Conservation (phyloP, 768 basidiomycete genomes). For the Mycena filopes region DNA sequence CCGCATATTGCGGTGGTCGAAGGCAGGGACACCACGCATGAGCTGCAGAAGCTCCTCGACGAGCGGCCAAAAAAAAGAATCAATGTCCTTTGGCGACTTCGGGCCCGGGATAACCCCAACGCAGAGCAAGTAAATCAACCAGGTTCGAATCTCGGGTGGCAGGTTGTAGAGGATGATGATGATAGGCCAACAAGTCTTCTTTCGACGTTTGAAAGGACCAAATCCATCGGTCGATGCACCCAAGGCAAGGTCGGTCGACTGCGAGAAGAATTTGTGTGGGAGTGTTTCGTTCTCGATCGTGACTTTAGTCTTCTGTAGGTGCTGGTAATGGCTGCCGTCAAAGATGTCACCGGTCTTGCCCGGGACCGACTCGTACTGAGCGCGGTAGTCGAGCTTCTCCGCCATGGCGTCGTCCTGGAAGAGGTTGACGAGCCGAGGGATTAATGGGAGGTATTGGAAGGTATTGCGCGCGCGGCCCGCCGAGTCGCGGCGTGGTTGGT, state of each 20-base stretch:
- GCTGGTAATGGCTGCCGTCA: constrained; percentile 41
- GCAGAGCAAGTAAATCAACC: constrained; percentile 38
- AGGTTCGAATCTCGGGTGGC: constrained; percentile 42
- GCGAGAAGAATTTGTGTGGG: constrained; percentile 42
- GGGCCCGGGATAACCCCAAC: constrained; percentile 46
- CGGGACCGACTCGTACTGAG: not conserved
- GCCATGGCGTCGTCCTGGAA: no score
- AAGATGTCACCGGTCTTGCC: constrained; percentile 39
- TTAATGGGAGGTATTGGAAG: no score
- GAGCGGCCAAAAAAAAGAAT: constrained; percentile 46
- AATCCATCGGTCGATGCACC: constrained; percentile 49
- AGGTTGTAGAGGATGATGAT: constrained; percentile 43
- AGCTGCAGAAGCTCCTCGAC: constrained; percentile 38
- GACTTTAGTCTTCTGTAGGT: constrained; percentile 31
- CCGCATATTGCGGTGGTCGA: constrained; percentile 1
- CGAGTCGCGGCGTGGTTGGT: no score
- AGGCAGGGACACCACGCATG: constrained; percentile 9
- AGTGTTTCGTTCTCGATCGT: constrained; percentile 33
- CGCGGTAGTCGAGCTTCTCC: constrained; percentile 36
- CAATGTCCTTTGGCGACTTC: constrained; percentile 40
- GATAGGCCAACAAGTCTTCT: constrained; percentile 45
- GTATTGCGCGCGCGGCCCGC: no score
- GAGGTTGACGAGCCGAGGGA: no score
- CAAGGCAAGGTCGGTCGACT: constrained; percentile 46
- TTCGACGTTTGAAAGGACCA: constrained; percentile 38